These are phyloP conservation scores for Ensete ventricosum DNA, from an alignment of 176 grass and related monocot genomes.

Conservation along the genomic window DNA sequence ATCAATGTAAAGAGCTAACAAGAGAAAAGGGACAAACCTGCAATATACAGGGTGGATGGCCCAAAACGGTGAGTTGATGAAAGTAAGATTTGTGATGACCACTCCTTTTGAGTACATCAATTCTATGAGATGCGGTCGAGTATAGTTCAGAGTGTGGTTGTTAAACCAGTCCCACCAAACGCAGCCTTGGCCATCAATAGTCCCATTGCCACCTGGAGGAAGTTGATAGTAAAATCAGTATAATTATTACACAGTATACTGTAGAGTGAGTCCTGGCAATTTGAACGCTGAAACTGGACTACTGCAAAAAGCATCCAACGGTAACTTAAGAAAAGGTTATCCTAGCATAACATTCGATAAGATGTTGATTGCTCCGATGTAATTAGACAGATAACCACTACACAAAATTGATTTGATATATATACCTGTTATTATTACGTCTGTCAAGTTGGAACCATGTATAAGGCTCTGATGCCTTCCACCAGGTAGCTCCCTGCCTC, in stretches of 20 bases:
- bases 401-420: conserved; percentile 12
- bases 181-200: conserved; percentile 81
- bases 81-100: conserved; percentile 92
- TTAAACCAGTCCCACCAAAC: conserved; percentile 86
- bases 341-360: too few species aligned
- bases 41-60: conserved; percentile 95
- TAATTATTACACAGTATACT: not conserved
- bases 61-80: conserved; percentile 85
- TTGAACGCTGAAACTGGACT: too few species aligned
- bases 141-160: conserved; percentile 64
- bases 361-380: not conserved
- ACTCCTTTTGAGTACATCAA: conserved; percentile 71
- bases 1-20: conserved; percentile 35
- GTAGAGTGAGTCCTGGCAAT: not conserved
- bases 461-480: conserved; percentile 77
- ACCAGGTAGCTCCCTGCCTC: conserved; percentile 83
- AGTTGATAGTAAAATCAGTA: conserved; percentile 9
- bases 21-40: conserved; percentile 51
- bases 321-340: too few species aligned
- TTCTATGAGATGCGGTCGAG: conserved; percentile 81
- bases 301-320: too few species aligned
- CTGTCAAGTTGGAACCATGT: conserved; percentile 69
- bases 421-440: conserved; percentile 81
- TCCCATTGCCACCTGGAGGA: conserved; percentile 68
- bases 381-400: not conserved